Percentiles rank a stretch among this genome's conserved stretches.
Conservation (phyloP, 2,329 filamentous ascomycete species). For the Pseudogymnoascus sp. region DNA sequence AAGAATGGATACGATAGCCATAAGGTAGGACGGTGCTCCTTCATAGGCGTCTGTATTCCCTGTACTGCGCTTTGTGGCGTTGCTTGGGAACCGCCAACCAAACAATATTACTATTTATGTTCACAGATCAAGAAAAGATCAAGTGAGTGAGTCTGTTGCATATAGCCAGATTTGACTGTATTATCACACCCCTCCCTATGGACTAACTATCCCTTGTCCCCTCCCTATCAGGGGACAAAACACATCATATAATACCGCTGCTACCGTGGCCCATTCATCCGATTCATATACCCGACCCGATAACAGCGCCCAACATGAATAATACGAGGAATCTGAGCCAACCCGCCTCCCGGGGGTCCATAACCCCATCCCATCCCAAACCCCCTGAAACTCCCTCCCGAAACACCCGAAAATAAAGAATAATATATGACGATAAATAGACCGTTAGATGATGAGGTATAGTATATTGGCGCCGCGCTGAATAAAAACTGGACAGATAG, state of each 20-base stretch:
- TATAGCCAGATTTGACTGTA: not conserved
- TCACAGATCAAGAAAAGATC: not conserved
- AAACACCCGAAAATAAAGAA: not conserved
- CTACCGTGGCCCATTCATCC: not conserved
- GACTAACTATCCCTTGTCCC: not conserved
- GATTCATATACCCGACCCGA: not conserved
- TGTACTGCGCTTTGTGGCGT: too few species aligned
- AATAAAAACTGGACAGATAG: slow-evolving; percentile 3
- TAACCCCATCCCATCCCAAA: not conserved
- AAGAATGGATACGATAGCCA: too few species aligned
- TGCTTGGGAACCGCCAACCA: too few species aligned
- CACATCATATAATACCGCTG: not conserved
- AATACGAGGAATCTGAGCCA: not conserved
- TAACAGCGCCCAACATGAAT: not conserved
- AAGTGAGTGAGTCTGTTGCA: not conserved
- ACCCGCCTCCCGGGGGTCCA: not conserved
- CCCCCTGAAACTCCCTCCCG: not conserved
- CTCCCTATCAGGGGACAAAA: not conserved
- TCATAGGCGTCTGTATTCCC: too few species aligned
- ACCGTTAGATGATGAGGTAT: slow-evolving; percentile 8
- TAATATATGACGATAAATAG: slow-evolving; percentile 2
- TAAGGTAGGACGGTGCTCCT: too few species aligned
- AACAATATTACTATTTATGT: too few species aligned
- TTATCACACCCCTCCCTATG: not conserved
- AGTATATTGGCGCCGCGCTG: slow-evolving; percentile 3